These are phyloP conservation scores for Benincasa hispida DNA, from an alignment of 306 rosid genomes.

Conservation along the genomic window DNA sequence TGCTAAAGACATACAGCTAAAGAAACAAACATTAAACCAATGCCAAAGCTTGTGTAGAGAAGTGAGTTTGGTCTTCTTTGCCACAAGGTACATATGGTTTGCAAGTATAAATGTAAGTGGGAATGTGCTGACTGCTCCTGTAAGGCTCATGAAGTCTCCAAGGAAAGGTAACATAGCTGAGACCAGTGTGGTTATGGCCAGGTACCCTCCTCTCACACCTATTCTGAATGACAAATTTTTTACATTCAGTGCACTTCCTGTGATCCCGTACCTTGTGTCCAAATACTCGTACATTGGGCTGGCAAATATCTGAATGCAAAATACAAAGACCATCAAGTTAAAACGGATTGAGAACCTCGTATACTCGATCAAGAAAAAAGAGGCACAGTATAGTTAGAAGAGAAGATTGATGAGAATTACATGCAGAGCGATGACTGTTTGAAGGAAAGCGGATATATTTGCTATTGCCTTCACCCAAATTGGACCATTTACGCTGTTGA, in stretches of 20 bases:
- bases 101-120: constrained; percentile 93
- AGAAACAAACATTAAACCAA: constrained; percentile 78
- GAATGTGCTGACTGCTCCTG: constrained; percentile 92
- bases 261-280: constrained; percentile 63
- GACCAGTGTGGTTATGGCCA: constrained; percentile 53
- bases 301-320: constrained; percentile 62
- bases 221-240: constrained; percentile 57
- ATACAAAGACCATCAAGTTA: background rate
- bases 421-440: constrained; percentile 79
- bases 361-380: too few species aligned
- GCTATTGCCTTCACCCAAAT: constrained; percentile 66
- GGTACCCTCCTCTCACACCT: constrained; percentile 71
- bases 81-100: constrained; percentile 78
- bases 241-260: constrained; percentile 48
- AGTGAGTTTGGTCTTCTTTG: constrained; percentile 51
- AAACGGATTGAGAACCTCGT: background rate
- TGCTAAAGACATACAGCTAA: constrained; percentile 54
- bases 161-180: constrained; percentile 87
- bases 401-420: constrained; percentile 30
- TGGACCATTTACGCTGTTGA: constrained; percentile 69
- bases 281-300: constrained; percentile 92
- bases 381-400: background rate
- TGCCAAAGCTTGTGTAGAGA: constrained; percentile 70
- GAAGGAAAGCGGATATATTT: constrained; percentile 73
- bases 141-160: constrained; percentile 97